Base-by-base conservation (phyloP, 306 rosid species). In the Cucumis hystrix region DNA sequence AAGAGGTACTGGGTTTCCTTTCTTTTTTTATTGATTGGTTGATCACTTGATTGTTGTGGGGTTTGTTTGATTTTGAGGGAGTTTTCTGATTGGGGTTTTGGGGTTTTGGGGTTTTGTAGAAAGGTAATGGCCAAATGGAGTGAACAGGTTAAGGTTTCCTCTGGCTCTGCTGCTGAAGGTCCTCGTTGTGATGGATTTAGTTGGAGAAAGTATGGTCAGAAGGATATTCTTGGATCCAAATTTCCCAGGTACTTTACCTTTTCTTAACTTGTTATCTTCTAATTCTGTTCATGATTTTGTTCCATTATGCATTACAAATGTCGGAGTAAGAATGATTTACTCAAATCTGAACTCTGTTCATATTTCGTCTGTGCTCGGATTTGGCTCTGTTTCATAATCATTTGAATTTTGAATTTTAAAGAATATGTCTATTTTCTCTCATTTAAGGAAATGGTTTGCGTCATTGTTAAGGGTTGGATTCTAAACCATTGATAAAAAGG, bases 131-230 rank as follows among this genome's bases (percentile, higher is more conserved):
- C 86, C 28, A 84, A 33, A 39, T 79, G 90, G 94, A 90, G 86
- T 73, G 79, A 88, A 15, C 80, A 87, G 83, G 87, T 93, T 76
- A 88, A 81, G 88, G 80, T 90, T 71, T 59, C 70, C 51, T 52
- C 85, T 33, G 90, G 49, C 77, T 60, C 90, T 68, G 85, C 80
- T 10, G 28, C 58, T 41, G 96, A 85, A 7, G 96, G 90, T 49
- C 76, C 85, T 43, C 45, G 64, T 21, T 80, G 83, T 39, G 98
- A 93, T 82, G 93, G 94, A n/a, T 80, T 82, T 52, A 84, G 84
- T 85, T 93, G 98, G 98, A 93, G 98, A 84, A 93, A 93, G 79
- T 93, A 93, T 81, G 98, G 98, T 4, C 96, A 91, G 80, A 93
- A 93, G 67, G 96, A 88, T 8, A 93, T 93, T 20, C 98, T 88